Conservation (phyloP, 306 rosid genomes). For the Morella rubra region DNA sequence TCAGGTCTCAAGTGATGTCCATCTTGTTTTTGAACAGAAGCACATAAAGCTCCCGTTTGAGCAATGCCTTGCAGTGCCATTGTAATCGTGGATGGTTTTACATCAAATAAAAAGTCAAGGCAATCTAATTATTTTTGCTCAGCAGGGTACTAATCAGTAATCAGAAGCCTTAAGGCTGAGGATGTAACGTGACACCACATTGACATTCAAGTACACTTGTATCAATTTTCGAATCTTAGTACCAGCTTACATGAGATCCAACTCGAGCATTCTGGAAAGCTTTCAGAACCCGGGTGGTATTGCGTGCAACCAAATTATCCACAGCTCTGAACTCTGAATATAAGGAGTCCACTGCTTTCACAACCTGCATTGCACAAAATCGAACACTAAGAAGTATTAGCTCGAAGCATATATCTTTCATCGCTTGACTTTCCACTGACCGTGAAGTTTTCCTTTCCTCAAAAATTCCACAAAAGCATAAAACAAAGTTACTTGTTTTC, state of each 20-base stretch:
- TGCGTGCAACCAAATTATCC: constrained; percentile 81
- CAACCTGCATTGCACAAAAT: constrained; percentile 60
- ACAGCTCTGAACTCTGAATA: constrained; percentile 76
- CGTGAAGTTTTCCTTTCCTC: neutral
- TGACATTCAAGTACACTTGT: neutral
- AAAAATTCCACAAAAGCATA: neutral
- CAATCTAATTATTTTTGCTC: constrained; percentile 8
- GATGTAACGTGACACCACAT: neutral
- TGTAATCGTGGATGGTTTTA: neutral
- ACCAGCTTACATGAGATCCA: constrained; percentile 77
- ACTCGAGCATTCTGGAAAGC: constrained; percentile 82
- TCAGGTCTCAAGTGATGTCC: neutral
- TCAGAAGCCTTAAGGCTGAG: constrained; percentile 8
- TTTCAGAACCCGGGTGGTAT: constrained; percentile 67
- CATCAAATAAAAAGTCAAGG: neutral
- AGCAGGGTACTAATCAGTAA: neutral
- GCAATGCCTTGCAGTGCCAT: neutral
- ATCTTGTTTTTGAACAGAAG: neutral
- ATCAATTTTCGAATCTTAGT: constrained; percentile 1
- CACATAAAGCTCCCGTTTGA: neutral
- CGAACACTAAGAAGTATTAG: constrained; percentile 15
- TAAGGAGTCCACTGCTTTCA: constrained; percentile 71
- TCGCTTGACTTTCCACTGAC: neutral
- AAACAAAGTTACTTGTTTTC: neutral
- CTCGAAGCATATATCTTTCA: constrained; percentile 7